Base-by-base conservation (phyloP, 768 basidiomycete genomes). In the Boletus rufocinnamomeus region DNA sequence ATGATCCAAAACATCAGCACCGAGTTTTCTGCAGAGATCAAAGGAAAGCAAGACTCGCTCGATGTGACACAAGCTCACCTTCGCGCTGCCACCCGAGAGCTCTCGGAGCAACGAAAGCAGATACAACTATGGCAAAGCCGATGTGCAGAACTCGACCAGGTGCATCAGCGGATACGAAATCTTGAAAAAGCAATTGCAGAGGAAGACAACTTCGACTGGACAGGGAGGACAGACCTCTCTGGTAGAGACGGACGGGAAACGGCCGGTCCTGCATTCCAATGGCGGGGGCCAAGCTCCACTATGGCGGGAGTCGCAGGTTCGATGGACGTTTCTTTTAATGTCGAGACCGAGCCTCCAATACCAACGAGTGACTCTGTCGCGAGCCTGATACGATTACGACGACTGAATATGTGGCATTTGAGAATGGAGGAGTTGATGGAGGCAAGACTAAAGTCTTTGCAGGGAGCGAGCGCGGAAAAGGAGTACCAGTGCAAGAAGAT, bases 401-500 rank as follows among this genome's bases (percentile, higher is more conserved):
- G 95, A 69, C 69, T 96, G 75, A 87, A 85, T 68, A 71, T 84
- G 63, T 99, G 96, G 96, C 87, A 97, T 70, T 69, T 80, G 56
- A 80, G 92, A 55, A 84, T 91, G 75, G 87, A 93, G 66, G 82
- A 84, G 56, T 67, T 96, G 59, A 83, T 96, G 73, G 78, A 83
- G 61, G 79, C 82, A 59, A 81, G 91, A 59, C 74, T 97, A 58
- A 81, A 82, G 67, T 79, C 79, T 34, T 72, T 95, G 62, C 85
- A 91, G 64, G 91, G 89, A 46, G 86, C 87, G 32, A 89, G 88
- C 65, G 88, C 89, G 19, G 93, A 94, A 75, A 93, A 90, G 75
- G 91, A 95, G 69, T 88, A 89, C 66, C 88, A 94, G 73, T 96
- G 92, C 77, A 88, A 91, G 75, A 95, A 86, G 76, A 87, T 98